Evolutionary conservation across 2,329 filamentous ascomycete species (phyloP), one percentile per base, ranked within the genome.

Genomic region (Exophiala phaeomuriformis): DNA sequence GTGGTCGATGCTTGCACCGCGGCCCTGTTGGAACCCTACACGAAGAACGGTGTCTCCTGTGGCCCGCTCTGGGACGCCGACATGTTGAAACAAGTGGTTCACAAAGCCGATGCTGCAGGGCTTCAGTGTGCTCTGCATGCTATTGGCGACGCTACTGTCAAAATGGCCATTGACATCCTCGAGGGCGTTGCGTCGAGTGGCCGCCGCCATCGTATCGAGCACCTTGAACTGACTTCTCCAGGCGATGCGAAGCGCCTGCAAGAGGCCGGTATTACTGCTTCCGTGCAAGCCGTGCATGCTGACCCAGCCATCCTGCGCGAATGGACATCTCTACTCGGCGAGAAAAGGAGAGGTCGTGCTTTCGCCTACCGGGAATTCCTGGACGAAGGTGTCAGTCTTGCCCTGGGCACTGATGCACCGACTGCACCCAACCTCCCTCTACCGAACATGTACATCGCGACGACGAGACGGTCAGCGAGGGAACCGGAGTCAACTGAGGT

Each of bases 1-100:
- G 72, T 77, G 0, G 68, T 78, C 36, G 75, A 77, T 54, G 74
- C 73, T 7, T 78, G 75, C 60, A 77, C 75, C 5, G 75, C 75
- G 6, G 73, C 74, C 1, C 66, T 78, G 3, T 57, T 67, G 6
- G 67, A 76, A 50, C 75, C 75, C 1, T 77, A 77, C 54, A 68
- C 68, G 2, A 61, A 63, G n/a, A 71, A 70, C 46, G 64, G 64
- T 2, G 64, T 67, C 49, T 69, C 65, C n/a, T 66, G 70, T 42
- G 73, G 73, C 3, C 71, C 75, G 0, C 72, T 77, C 51, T 78
- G 75, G 75, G 70, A 69, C 0, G 65, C 65, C 4, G 64, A 69
- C 9, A 68, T 69, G 64, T 66, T 77, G 2, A 63, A 60, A 27
- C 68, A 69, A 2, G 74, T 77, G 0, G 70, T 77, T 4, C 63